These are phyloP conservation scores for Pichia sp. DNA, from an alignment of 1,139 yeast genomes.

Conservation along the genomic window DNA sequence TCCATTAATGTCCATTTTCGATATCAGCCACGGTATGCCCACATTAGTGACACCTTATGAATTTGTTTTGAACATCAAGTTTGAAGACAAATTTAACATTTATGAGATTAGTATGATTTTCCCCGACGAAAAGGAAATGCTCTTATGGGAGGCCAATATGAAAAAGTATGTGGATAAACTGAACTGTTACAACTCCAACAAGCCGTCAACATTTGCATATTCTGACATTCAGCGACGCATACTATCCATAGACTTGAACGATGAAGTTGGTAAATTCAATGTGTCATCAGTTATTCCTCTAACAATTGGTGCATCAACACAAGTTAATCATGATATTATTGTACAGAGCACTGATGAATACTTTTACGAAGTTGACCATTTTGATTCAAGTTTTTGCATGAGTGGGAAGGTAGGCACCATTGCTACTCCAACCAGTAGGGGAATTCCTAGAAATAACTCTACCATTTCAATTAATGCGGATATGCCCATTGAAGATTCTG, in stretches of 20 bases:
- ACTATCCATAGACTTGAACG: conserved; percentile 9
- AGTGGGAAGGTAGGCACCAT: too few relatives aligned
- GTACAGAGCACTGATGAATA: background rate
- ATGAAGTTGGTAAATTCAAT: conserved; percentile 10
- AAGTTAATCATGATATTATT: background rate
- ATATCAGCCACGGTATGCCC: background rate
- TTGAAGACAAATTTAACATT: conserved; percentile 35
- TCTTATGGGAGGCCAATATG: conserved; percentile 35
- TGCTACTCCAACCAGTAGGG: too few relatives aligned
- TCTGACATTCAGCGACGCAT: conserved; percentile 15
- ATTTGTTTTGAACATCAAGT: conserved; percentile 35
- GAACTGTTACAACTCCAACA: background rate
- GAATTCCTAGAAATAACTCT: conserved; percentile 1
- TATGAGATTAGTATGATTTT: conserved; percentile 42
- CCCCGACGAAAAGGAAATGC: conserved; percentile 30
- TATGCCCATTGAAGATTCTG: too few relatives aligned
- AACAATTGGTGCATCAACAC: conserved; percentile 3
- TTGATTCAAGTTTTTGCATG: conserved; percentile 1
- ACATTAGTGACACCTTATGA: conserved; percentile 24
- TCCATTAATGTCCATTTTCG: conserved; percentile 35
- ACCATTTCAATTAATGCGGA: background rate
- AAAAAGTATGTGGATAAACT: conserved; percentile 5
- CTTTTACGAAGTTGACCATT: conserved; percentile 12
- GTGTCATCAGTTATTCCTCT: conserved; percentile 8
- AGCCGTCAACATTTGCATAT: conserved; percentile 12